Conservation (phyloP, 2,329 filamentous ascomycete genomes). For the Trichophyton equinum region DNA sequence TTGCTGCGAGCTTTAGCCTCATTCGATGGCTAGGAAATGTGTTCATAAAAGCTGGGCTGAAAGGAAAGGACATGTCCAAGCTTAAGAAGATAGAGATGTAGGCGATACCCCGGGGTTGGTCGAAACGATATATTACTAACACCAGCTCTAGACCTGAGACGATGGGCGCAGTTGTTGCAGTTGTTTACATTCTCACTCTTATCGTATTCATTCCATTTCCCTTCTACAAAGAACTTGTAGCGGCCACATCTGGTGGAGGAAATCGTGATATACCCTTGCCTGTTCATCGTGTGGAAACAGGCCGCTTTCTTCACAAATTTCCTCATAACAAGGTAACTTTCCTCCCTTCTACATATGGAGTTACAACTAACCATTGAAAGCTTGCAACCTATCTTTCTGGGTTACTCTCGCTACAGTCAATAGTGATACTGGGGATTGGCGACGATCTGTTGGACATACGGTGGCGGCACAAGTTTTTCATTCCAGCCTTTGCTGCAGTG, state of each 20-base stretch:
- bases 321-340: slow-evolving; percentile 72
- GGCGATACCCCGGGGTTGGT: slow-evolving; percentile 19
- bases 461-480: slow-evolving; percentile 98
- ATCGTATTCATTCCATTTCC: slow-evolving; percentile 93
- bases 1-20: slow-evolving; percentile 67
- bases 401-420: slow-evolving; percentile 80
- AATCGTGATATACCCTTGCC: slow-evolving; percentile 77
- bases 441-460: slow-evolving; percentile 97
- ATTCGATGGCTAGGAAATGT: slow-evolving; percentile 87
- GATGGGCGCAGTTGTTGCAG: slow-evolving; percentile 87
- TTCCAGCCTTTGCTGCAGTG: slow-evolving; percentile 84
- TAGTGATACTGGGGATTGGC: slow-evolving; percentile 80
- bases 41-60: slow-evolving; percentile 78
- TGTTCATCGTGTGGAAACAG: slow-evolving; percentile 61
- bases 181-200: slow-evolving; percentile 78
- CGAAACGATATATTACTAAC: slow-evolving; percentile 5
- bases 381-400: slow-evolving; percentile 91
- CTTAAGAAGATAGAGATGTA: slow-evolving; percentile 61
- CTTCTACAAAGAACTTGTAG: slow-evolving; percentile 96
- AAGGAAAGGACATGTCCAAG: slow-evolving; percentile 81
- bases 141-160: slow-evolving; percentile 59
- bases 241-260: slow-evolving; percentile 82
- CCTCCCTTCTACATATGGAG: not conserved
- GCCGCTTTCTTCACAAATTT: slow-evolving; percentile 78
- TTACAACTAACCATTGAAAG: slow-evolving; percentile 33